Evolutionary conservation across 2,329 filamentous ascomycete genomes (phyloP).

Genomic region (Xylariales sp.): DNA sequence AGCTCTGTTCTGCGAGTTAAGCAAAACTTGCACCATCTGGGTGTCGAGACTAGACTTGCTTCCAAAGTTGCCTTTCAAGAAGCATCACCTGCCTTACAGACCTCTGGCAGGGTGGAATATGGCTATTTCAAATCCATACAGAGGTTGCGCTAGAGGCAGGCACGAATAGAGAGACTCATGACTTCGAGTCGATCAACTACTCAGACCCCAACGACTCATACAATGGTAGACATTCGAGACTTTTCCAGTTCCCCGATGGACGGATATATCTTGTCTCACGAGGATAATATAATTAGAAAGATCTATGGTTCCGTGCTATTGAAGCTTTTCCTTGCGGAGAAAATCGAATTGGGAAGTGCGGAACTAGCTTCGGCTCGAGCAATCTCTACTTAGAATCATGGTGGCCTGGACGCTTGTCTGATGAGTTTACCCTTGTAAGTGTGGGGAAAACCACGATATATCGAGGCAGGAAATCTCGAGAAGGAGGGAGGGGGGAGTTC

Average conservation of each 20-base stretch:
- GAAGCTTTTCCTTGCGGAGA: constrained; percentile 40
- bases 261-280: constrained; percentile 36
- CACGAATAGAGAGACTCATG: constrained; percentile 34
- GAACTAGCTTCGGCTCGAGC: constrained; percentile 27
- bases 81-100: constrained; percentile 29
- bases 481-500: too few species aligned
- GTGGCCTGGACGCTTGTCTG: constrained; percentile 27
- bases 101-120: constrained; percentile 33
- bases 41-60: constrained; percentile 52
- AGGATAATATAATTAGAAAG: constrained; percentile 21
- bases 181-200: constrained; percentile 29
- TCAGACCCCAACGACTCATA: constrained; percentile 8
- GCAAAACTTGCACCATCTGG: constrained; percentile 55
- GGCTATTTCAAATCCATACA: constrained; percentile 39
- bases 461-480: too few species aligned
- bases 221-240: constrained; percentile 36
- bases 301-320: constrained; percentile 34
- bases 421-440: too few species aligned
- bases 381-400: constrained; percentile 27
- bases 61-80: constrained; percentile 37
- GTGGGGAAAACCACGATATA: too few species aligned
- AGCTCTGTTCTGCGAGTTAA: constrained; percentile 55
- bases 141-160: constrained; percentile 36
- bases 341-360: constrained; percentile 32
- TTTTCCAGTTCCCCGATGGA: constrained; percentile 50